Evolutionary conservation across 2,329 filamentous ascomycete species (phyloP).

Genomic region (Parastagonospora avenae): DNA sequence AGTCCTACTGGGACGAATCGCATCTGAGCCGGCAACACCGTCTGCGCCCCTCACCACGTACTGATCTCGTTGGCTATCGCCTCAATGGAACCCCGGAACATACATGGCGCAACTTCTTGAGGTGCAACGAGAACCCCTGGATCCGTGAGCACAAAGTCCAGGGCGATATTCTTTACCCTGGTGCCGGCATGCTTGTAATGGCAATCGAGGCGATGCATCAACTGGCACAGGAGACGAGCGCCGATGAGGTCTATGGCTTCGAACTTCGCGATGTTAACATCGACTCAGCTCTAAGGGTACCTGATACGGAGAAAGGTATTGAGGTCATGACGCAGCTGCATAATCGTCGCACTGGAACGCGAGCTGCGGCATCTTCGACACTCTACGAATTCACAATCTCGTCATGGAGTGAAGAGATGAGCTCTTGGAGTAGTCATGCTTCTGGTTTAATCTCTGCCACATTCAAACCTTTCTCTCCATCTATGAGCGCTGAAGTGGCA

Average conservation of each 20-base stretch:
- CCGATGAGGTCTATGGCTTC: slow-evolving; percentile 4
- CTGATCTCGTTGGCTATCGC: slow-evolving; percentile 22
- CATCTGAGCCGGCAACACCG: slow-evolving; percentile 21
- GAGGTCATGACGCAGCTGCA: slow-evolving; percentile 8
- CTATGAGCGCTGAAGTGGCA: too few species aligned
- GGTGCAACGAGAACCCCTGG: slow-evolving; percentile 26
- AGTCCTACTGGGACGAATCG: slow-evolving; percentile 31
- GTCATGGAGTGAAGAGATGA: slow-evolving; percentile 4
- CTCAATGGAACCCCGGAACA: slow-evolving; percentile 16
- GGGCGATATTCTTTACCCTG: slow-evolving; percentile 25
- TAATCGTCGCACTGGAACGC: not conserved
- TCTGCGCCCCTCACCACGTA: slow-evolving; percentile 15
- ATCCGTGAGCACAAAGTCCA: slow-evolving; percentile 23
- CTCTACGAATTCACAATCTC: slow-evolving; percentile 20
- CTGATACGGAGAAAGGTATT: slow-evolving; percentile 29
- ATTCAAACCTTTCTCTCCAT: too few species aligned
- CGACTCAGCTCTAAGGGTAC: slow-evolving; percentile 23
- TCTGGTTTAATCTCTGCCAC: too few species aligned
- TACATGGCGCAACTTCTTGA: slow-evolving; percentile 30
- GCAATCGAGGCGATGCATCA: slow-evolving; percentile 19
- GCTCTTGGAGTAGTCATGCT: too few species aligned
- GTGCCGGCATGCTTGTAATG: slow-evolving; percentile 19
- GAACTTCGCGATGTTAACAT: slow-evolving; percentile 26
- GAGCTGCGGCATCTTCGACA: not conserved
- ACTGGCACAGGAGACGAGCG: not conserved